A percentile compares a stretch with the other conserved stretches of the same genome.
Conservation (phyloP, 2,329 filamentous ascomycete species). For the Herpotrichia juniperi region DNA sequence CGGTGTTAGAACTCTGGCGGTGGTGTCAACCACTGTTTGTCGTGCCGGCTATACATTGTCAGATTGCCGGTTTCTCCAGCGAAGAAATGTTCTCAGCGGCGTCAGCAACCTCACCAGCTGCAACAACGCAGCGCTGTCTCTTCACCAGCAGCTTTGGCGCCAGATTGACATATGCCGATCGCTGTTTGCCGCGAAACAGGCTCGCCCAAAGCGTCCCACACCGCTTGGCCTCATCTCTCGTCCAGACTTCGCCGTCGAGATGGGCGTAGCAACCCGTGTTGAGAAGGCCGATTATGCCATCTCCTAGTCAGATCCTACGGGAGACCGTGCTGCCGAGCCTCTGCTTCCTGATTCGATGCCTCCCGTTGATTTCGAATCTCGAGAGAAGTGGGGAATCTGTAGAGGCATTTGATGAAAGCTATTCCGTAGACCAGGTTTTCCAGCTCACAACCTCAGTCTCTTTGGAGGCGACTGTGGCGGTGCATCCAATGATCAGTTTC, state of each 20-base stretch:
- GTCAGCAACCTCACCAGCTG: background rate
- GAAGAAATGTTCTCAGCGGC: background rate
- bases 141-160: conserved; percentile 8
- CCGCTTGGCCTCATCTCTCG: conserved; percentile 15
- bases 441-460: background rate
- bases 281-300: conserved; percentile 18
- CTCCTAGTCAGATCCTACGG: conserved; percentile 12
- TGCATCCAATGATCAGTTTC: conserved; percentile 18
- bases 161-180: conserved; percentile 16
- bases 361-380: background rate
- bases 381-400: background rate
- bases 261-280: background rate
- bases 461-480: background rate
- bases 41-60: background rate
- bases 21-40: background rate
- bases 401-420: background rate
- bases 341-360: background rate
- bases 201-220: conserved; percentile 13
- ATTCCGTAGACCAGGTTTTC: background rate
- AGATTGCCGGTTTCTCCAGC: background rate
- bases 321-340: conserved; percentile 1
- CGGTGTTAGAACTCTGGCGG: no score
- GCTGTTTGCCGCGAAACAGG: conserved; percentile 19
- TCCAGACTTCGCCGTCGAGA: conserved; percentile 3
- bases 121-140: conserved; percentile 9